phyloP scores from a whole-genome alignment of 805 yeast species.

The Candida boleticola region DNA sequence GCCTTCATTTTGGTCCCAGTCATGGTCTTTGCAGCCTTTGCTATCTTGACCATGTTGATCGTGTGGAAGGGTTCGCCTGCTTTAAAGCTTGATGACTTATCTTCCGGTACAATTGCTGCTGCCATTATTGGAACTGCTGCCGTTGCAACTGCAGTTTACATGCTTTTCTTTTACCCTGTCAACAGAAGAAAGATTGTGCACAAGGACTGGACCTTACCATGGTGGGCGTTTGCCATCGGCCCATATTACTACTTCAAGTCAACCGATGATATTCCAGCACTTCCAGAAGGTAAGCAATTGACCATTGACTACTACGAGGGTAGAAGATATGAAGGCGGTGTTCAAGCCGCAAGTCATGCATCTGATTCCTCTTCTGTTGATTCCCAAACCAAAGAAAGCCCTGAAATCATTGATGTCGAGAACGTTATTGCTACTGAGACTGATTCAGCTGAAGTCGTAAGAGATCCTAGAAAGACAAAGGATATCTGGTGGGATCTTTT shows the following conservation, averaged over 20 bases:
- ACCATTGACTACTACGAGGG: slow-evolving; percentile 67
- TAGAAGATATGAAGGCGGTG: slow-evolving; percentile 36
- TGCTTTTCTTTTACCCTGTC: slow-evolving; percentile 58
- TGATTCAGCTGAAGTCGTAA: neutral
- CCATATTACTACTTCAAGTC: slow-evolving; percentile 55
- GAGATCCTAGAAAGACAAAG: slow-evolving; percentile 29
- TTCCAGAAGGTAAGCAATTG: slow-evolving; percentile 55
- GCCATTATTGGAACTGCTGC: slow-evolving; percentile 65
- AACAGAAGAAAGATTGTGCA: slow-evolving; percentile 57
- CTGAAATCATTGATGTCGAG: slow-evolving; percentile 7
- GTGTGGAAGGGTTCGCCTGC: slow-evolving; percentile 82
- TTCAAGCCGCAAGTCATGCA: slow-evolving; percentile 8
- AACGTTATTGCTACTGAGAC: neutral
- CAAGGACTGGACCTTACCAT: slow-evolving; percentile 64
- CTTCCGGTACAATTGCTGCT: slow-evolving; percentile 52
- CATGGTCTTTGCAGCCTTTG: slow-evolving; percentile 57
- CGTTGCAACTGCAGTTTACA: slow-evolving; percentile 51
- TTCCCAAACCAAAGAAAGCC: slow-evolving; percentile 5
- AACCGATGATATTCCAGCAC: slow-evolving; percentile 60
- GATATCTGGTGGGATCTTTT: slow-evolving; percentile 41
- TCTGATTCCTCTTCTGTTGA: slow-evolving; percentile 18
- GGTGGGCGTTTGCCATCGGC: slow-evolving; percentile 56
- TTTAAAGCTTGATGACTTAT: slow-evolving; percentile 52
- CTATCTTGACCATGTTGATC: slow-evolving; percentile 70
- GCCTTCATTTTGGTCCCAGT: slow-evolving; percentile 59